These are phyloP conservation scores for Aspergillus kassunensis DNA, from an alignment of 495 filamentous ascomycete genomes.

Conservation along the genomic window DNA sequence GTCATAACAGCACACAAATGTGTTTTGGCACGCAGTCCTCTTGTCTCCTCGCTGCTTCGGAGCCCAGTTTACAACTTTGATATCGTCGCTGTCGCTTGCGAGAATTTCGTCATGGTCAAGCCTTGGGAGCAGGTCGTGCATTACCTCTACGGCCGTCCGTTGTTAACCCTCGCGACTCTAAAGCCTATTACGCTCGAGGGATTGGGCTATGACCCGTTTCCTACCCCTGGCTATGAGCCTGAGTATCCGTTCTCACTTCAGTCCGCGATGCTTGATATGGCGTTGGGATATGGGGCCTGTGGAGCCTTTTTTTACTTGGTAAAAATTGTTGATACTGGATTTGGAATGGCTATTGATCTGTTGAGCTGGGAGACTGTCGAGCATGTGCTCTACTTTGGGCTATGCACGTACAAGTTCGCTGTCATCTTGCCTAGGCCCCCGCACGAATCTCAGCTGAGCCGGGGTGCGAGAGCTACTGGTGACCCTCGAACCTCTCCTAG, in stretches of 20 bases:
- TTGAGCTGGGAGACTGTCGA: constrained; percentile 30
- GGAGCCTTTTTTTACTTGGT: constrained; percentile 26
- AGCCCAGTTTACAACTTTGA: not conserved
- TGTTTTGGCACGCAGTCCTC: constrained; percentile 19
- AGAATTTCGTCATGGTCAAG: constrained; percentile 18
- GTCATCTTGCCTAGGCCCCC: constrained; percentile 2
- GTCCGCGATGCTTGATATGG: constrained; percentile 24
- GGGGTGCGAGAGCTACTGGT: too few species aligned
- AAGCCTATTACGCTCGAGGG: constrained; percentile 4
- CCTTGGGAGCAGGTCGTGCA: constrained; percentile 27
- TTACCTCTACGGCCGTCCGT: constrained; percentile 23
- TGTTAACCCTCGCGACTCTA: constrained; percentile 12
- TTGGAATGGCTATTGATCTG: constrained; percentile 21
- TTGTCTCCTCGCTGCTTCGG: constrained; percentile 11
- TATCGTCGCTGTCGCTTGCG: constrained; percentile 17
- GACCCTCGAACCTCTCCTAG: too few species aligned
- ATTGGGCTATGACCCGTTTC: constrained; percentile 12
- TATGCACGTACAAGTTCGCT: constrained; percentile 17
- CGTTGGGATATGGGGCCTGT: constrained; percentile 28
- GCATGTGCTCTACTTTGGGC: constrained; percentile 23
- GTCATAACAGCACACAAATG: constrained; percentile 18
- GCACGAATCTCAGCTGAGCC: not conserved
- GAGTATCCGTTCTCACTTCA: constrained; percentile 13
- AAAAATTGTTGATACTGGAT: constrained; percentile 22
- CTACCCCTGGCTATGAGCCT: not conserved